Base-by-base conservation (phyloP, 345 rosid genomes). In the Salix arbutifolia region DNA sequence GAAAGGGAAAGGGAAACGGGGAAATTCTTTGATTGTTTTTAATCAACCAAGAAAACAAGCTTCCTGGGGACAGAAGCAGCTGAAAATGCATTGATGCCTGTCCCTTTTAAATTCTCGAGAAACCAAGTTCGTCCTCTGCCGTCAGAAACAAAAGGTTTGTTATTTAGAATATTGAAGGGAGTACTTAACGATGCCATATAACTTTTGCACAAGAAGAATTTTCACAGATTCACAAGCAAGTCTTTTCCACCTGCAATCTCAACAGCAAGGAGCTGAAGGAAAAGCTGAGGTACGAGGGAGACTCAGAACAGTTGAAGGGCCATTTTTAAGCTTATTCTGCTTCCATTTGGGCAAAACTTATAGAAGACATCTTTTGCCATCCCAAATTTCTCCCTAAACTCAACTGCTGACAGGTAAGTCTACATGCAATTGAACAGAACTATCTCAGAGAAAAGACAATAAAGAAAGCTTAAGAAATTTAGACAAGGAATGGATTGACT, bases 271-370 rank as follows among this genome's bases (percentile, higher is more conserved):
- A 72, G 77, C 75, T 60, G 56, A 76, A 74, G 81, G 74, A 66
- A 78, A 81, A 70, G 78, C 38, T 65, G 64, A 79, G 76, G 77
- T 74, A 76, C 10, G 35, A 50, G 67, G 75, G 70, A 70, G 81
- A 77, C 80, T 89, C 82, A 96, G 85, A 96, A 96, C 85, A 96
- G 87, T 5, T 84, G 90, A 85, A 84, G 85, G 71, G 92, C 88
- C 93, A 92, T 92, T 79, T 30, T 96, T 94, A 75, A 88, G 97
- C 88, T 96, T 96, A 95, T 94, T 96, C 82, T 94, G 98, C 84
- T 94, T 96, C 99, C 99, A 96, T 85, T 94, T 96, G 0, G 99
- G 97, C 76, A 94, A 78, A 94, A 78, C 90, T 92, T 91, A 76
- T 85, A 77, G 89, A 96, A 96, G 52, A 88, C 97, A 67, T 72